Evolutionary conservation across 2,329 filamentous ascomycete species (phyloP), one percentile per base, ranked within the genome.

Genomic region (Neonectria hederae): DNA sequence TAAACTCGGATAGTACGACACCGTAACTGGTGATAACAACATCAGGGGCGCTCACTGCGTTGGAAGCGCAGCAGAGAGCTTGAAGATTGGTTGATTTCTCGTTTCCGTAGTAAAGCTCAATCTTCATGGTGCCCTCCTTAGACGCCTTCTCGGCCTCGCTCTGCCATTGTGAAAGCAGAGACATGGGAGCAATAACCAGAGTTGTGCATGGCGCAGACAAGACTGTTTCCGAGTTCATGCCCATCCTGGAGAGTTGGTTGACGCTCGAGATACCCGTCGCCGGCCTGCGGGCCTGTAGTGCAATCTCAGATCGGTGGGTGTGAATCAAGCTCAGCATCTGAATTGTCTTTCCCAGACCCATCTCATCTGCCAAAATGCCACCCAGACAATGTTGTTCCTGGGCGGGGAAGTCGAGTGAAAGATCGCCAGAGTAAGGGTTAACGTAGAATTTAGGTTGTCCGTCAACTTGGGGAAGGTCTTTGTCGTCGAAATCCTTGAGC

Each of bases 301-400:
- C 81, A 14, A 83, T 75, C 22, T 90, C 84, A 4, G 89, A 90
- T 66, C 87, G 89, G 76, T 98, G 92, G 0, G 92, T 88, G 76
- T 99, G 96, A 5, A 99, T 87, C 54, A 99, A 82, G 79, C 93
- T 96, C 66, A 99, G 87, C 94, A 99, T 98, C 76, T 99, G 95
- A 57, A 99, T 98, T 0, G 96, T 99, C 82, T 99, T 99, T 35
- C 96, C 96, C 2, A 99, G 83, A 51, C 96, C 96, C 96, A 99
- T 99, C 79, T 98, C 92, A 74, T 99, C 96, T 9, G 96, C 96
- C 45, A 99, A 82, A 62, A 99, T 92, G 6, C 96, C 96, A 48
- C 96, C 96, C 0, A 97, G 83, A 70, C 96, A 99, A 76, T 97
- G 93, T 75, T 98, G 96, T 73, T 98, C 93, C 76, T 99, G 96